These are phyloP conservation scores for Podila horticola DNA, from an alignment of 192 early-diverging fungal genomes.

Conservation along the genomic window DNA sequence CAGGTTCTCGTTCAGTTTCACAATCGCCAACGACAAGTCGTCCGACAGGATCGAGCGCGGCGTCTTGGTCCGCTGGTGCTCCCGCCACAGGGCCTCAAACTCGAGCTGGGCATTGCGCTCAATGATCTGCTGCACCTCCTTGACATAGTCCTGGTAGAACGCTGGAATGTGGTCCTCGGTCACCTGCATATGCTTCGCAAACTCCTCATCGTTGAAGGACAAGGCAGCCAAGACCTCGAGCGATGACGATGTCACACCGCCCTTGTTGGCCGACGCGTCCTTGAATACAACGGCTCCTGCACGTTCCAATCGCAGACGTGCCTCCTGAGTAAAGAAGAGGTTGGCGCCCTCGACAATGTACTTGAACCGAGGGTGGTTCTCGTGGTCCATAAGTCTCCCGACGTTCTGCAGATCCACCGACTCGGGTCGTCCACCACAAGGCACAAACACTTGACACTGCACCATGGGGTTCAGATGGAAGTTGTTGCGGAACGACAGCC, in stretches of 20 bases:
- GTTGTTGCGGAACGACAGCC: conserved; percentile 94
- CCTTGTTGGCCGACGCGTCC: conserved; percentile 99
- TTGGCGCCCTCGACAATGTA: conserved; percentile 99
- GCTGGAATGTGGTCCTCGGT: conserved; percentile 76
- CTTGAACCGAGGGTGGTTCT: conserved; percentile 93
- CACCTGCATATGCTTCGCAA: conserved; percentile 91
- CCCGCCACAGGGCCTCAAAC: conserved; percentile 96
- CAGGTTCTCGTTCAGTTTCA: conserved; percentile 91
- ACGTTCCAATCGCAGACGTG: conserved; percentile 95
- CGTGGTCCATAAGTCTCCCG: conserved; percentile 73
- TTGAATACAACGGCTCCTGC: conserved; percentile 95
- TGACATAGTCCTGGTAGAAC: conserved; percentile 95
- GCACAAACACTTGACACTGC: conserved; percentile 91
- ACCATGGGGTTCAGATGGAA: conserved; percentile 92
- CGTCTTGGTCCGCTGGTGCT: conserved; percentile 79
- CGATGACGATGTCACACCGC: conserved; percentile 97
- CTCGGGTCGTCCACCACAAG: conserved; percentile 98
- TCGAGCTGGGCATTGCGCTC: conserved; percentile 95
- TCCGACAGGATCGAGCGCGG: conserved; percentile 90
- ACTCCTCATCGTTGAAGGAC: conserved; percentile 91
- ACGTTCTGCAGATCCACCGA: conserved; percentile 95
- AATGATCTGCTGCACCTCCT: conserved; percentile 91
- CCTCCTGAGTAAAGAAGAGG: conserved; percentile 98
- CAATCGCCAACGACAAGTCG: conserved; percentile 90
- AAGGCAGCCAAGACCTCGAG: conserved; percentile 97